Base-by-base conservation (phyloP, 2,329 filamentous ascomycete species). In the Hypoxylon sp. region DNA sequence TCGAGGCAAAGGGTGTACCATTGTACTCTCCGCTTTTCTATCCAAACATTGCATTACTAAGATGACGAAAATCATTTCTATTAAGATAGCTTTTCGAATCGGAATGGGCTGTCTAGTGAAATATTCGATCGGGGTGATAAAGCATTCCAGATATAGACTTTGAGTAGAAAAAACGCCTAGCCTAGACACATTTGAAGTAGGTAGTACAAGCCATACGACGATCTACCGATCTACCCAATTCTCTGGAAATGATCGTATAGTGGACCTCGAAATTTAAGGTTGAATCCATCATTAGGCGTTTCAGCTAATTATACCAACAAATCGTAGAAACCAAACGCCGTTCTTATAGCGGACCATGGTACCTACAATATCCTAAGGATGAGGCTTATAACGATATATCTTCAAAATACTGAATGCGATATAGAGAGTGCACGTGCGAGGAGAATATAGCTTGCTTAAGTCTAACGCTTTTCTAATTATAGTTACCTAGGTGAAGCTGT, bases 31-130 rank as follows among this genome's bases (percentile, higher is more conserved):
- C 17, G 28, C 25, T 21, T 46, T 45, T 45, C n/a, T 56, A 23
- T 34, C 43, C 25, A 23, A 56, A 23, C 21, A 9, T 46, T 56
- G 38, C 46, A 46, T 56, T 56, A 46, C 11, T 34, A 56, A 46
- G 23, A 17, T 1, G 17, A 21, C 38, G 7, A 21, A 21, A 43
- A 19, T 21, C 9, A 21, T 43, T 43, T 19, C 17, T 11, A 43
- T 43, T 43, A 19, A 9, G 5, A 1, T 2, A 9, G 10, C n/a
- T 1, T 10, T 21, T 11, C 7, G 6, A 21, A 43, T 5, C 10
- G 17, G 38, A 11, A 43, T 10, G 28, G 21, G 17, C 14, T 17
- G n/a, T 41, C 9, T 17, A 7, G 9, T 21, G 38, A 43, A 43
- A 19, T 17, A 43, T 43, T 43, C 9, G 38, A 21, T 43, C 10